A percentile compares a stretch with the other conserved stretches of the same genome.
Conservation (phyloP, 805 yeast genomes). For the Priceomyces melissophilus region DNA sequence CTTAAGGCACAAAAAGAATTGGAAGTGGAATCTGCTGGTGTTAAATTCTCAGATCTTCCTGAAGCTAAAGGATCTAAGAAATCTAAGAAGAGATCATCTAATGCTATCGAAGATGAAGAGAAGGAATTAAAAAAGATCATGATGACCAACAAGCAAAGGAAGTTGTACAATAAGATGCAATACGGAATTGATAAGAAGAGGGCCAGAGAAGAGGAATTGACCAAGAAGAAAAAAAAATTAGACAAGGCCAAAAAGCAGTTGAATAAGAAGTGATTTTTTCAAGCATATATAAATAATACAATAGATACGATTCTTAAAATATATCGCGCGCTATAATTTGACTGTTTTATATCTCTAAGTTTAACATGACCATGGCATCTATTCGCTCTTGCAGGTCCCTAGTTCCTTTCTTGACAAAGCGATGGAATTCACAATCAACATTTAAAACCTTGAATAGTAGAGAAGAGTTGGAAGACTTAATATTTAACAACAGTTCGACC, state of each 20-base stretch:
- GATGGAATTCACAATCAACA: no score
- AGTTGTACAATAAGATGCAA: slow-evolving; percentile 92
- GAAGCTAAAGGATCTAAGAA: slow-evolving; percentile 22
- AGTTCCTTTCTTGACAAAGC: no score
- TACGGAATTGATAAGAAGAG: slow-evolving; percentile 83
- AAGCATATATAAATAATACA: neutral
- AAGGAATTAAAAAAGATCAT: slow-evolving; percentile 90
- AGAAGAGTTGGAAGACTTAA: slow-evolving; percentile 6
- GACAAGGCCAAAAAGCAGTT: slow-evolving; percentile 55
- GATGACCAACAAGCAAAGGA: slow-evolving; percentile 97
- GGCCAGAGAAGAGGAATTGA: slow-evolving; percentile 63
- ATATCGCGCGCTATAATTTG: neutral
- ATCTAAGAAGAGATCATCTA: slow-evolving; percentile 35
- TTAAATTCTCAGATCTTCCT: slow-evolving; percentile 61
- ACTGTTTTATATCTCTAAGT: no score
- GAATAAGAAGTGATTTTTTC: slow-evolving; percentile 11
- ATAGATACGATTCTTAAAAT: neutral
- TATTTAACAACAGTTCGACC: slow-evolving; percentile 15
- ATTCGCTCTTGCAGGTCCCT: no score
- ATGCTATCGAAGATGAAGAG: slow-evolving; percentile 66
- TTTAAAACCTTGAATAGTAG: neutral
- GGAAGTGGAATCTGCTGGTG: slow-evolving; percentile 78
- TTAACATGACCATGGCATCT: no score
- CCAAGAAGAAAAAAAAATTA: slow-evolving; percentile 66
- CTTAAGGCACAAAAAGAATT: slow-evolving; percentile 82